These are phyloP conservation scores for Zopfochytrium polystomum DNA, from an alignment of 371 early-diverging fungal genomes.

Conservation along the genomic window DNA sequence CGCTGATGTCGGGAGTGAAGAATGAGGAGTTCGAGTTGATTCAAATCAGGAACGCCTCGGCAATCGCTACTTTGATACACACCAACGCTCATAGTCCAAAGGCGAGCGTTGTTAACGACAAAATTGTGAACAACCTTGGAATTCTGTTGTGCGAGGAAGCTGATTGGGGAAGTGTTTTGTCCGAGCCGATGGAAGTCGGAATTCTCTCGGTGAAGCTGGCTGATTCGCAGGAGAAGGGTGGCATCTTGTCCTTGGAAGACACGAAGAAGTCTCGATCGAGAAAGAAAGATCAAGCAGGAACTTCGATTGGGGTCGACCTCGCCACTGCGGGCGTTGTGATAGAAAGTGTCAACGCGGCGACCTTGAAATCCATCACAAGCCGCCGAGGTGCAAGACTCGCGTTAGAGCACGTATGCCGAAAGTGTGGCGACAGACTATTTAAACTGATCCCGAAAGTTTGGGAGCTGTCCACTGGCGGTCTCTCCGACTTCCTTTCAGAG, in stretches of 20 bases:
- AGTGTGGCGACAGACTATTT: conserved; percentile 72
- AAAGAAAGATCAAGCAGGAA: conserved; percentile 19
- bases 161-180: conserved; percentile 46
- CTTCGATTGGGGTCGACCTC: no score
- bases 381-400: conserved; percentile 81
- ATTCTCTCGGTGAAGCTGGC: conserved; percentile 59
- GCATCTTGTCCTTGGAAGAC: conserved; percentile 1
- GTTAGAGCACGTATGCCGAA: conserved; percentile 63
- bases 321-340: no score
- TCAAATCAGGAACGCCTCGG: conserved; percentile 55
- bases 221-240: conserved; percentile 16
- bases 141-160: conserved; percentile 84
- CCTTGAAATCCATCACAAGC: conserved; percentile 57
- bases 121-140: conserved; percentile 82
- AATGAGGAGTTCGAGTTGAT: conserved; percentile 69
- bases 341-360: conserved; percentile 45
- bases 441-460: conserved; percentile 73
- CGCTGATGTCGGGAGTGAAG: conserved; percentile 87
- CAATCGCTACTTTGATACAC: conserved; percentile 45
- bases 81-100: conserved; percentile 34
- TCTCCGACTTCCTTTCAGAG: conserved; percentile 32
- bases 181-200: conserved; percentile 45
- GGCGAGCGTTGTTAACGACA: conserved; percentile 58
- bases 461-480: conserved; percentile 61
- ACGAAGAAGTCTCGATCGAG: conserved; percentile 4